Percentiles rank a stretch among this genome's conserved stretches.
These are phyloP conservation scores for Tetrahymena malaccensis DNA, from an alignment of 73 alveolate species.

Conservation along the genomic window DNA sequence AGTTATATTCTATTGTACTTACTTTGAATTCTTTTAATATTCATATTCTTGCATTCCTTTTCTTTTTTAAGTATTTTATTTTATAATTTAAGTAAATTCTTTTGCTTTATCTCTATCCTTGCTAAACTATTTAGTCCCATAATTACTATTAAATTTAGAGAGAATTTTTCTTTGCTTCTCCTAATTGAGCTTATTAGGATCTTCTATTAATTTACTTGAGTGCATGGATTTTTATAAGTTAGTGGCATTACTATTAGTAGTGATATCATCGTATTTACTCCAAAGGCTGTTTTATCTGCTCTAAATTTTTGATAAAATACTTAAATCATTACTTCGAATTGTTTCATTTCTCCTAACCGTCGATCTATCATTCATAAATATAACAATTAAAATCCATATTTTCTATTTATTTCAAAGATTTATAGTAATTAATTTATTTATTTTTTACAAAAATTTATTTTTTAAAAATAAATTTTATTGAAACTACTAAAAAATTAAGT, in stretches of 20 bases:
- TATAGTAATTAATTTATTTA: too few species aligned
- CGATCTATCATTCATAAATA: background rate
- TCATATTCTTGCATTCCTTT: background rate
- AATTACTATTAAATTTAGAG: background rate
- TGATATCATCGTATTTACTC: background rate
- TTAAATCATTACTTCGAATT: background rate
- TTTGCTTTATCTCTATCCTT: background rate
- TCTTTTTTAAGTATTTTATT: background rate
- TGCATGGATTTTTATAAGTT: background rate
- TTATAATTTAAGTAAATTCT: background rate
- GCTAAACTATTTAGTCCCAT: background rate
- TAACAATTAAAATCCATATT: background rate
- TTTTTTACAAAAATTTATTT: too few species aligned
- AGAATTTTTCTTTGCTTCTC: background rate
- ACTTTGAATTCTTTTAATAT: background rate
- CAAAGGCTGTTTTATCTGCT: background rate
- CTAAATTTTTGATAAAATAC: background rate
- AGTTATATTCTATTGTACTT: background rate
- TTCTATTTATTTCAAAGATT: too few species aligned
- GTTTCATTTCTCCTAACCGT: background rate
- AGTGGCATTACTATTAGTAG: background rate
- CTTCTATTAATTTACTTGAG: background rate
- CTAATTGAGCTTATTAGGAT: background rate
- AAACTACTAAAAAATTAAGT: background rate
- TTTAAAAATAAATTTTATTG: background rate